Percentiles rank a stretch among this genome's conserved stretches.
Evolutionary conservation across 2,329 filamentous ascomycete genomes (phyloP).

Genomic region (Penicillium sp.): DNA sequence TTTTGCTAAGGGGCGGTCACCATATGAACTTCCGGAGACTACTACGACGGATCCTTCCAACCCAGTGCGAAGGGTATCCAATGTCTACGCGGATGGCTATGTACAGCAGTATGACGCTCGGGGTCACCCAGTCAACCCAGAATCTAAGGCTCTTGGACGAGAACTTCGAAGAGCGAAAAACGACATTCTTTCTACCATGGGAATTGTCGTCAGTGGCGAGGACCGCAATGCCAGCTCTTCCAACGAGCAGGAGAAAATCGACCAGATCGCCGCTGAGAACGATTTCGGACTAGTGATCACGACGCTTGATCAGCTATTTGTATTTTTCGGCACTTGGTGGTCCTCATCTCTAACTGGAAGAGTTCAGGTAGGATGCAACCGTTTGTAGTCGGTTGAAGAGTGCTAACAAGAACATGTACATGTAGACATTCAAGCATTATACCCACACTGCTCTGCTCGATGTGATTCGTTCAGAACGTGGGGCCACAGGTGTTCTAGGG

Average conservation of each 20-base stretch:
- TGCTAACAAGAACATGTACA: background rate
- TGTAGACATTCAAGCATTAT: conserved; percentile 46
- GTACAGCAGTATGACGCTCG: conserved; percentile 53
- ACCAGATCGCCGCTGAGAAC: conserved; percentile 47
- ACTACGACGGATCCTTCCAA: conserved; percentile 26
- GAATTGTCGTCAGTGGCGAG: conserved; percentile 51
- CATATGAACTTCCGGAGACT: conserved; percentile 48
- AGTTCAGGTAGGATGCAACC: conserved; percentile 40
- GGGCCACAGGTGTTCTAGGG: conserved; percentile 36
- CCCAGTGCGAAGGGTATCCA: conserved; percentile 30
- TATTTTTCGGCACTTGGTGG: conserved; percentile 50
- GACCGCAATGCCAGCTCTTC: conserved; percentile 40
- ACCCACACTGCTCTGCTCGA: conserved; percentile 41
- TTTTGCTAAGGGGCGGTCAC: conserved; percentile 47
- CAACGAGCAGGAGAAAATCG: conserved; percentile 45
- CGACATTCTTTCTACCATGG: conserved; percentile 55
- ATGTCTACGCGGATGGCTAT: conserved; percentile 46
- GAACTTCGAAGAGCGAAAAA: conserved; percentile 54
- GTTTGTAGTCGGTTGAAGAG: background rate
- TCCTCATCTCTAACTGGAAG: conserved; percentile 42
- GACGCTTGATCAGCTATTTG: conserved; percentile 46
- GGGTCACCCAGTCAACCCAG: conserved; percentile 52
- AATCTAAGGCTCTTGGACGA: conserved; percentile 45
- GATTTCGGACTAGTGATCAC: conserved; percentile 49
- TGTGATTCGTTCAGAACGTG: conserved; percentile 44